phyloP scores from a whole-genome alignment of 192 early-diverging fungal genomes.

The Backusella mclennaniae region DNA sequence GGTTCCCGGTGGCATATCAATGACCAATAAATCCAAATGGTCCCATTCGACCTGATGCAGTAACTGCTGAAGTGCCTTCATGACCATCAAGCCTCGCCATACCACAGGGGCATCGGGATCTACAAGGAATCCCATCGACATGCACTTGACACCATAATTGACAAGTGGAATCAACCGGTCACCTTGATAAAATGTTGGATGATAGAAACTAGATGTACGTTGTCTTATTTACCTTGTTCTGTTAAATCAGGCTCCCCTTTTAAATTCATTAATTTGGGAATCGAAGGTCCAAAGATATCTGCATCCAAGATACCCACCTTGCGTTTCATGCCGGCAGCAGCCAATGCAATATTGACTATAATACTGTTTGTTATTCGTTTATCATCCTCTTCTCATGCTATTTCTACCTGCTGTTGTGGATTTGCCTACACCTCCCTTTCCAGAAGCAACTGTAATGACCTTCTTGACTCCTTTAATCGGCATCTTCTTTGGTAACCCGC shows the following conservation, averaged over 20 bases:
- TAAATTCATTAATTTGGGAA: conserved; percentile 84
- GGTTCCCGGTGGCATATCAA: conserved; percentile 93
- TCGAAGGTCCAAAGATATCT: conserved; percentile 91
- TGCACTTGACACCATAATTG: conserved; percentile 87
- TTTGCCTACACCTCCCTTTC: conserved; percentile 93
- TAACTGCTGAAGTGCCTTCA: conserved; percentile 89
- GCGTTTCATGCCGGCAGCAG: conserved; percentile 53
- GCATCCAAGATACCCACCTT: conserved; percentile 82
- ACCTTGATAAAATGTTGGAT: conserved; percentile 15
- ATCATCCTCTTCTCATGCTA: neutral
- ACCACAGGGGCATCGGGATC: conserved; percentile 72
- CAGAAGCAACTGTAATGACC: conserved; percentile 80
- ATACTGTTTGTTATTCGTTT: neutral
- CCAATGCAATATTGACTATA: conserved; percentile 75
- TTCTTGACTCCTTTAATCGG: conserved; percentile 71
- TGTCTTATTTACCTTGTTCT: conserved; percentile 41
- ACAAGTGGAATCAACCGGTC: conserved; percentile 65
- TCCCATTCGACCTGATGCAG: conserved; percentile 83
- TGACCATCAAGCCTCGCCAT: conserved; percentile 94
- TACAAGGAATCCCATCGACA: conserved; percentile 92
- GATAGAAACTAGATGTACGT: neutral
- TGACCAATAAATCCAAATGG: conserved; percentile 72
- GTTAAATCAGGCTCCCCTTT: conserved; percentile 66
- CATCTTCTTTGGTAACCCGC: conserved; percentile 70
- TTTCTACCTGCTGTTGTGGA: conserved; percentile 74